Percentiles rank a stretch among this genome's conserved stretches.
Conservation (phyloP, 257 asterid genomes). For the Solanum pinnatisectum region DNA sequence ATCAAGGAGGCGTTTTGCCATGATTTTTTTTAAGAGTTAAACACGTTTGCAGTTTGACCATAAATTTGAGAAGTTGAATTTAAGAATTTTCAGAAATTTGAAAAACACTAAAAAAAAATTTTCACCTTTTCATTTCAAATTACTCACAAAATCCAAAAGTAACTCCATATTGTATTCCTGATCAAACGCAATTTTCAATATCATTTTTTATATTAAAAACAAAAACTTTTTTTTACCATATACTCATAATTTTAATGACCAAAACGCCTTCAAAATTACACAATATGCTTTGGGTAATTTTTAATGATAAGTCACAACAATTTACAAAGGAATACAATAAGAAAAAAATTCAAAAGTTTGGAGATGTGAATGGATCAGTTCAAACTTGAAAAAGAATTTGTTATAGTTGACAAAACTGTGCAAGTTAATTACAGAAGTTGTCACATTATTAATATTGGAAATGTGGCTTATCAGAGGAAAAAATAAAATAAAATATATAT, state of each 20-base stretch:
- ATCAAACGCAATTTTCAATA: no score
- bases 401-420: neutral
- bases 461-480: neutral
- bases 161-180: no score
- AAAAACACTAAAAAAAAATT: rapidly evolving
- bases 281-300: neutral
- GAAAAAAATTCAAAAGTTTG: neutral
- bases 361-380: neutral
- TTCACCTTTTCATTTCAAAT: no score
- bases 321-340: neutral
- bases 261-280: neutral
- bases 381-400: neutral
- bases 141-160: no score
- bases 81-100: no score
- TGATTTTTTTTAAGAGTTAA: no score
- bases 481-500: neutral
- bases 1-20: no score
- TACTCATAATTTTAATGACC: no score
- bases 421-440: neutral
- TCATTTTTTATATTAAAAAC: no score
- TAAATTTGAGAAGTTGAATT: no score
- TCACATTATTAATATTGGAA: neutral
- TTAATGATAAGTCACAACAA: neutral
- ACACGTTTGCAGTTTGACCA: no score
- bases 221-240: no score